A percentile compares a stretch with the other conserved stretches of the same genome.
These are phyloP conservation scores for Cenchrus fungigraminus DNA, from an alignment of 176 grass and related monocot genomes.

Conservation along the genomic window DNA sequence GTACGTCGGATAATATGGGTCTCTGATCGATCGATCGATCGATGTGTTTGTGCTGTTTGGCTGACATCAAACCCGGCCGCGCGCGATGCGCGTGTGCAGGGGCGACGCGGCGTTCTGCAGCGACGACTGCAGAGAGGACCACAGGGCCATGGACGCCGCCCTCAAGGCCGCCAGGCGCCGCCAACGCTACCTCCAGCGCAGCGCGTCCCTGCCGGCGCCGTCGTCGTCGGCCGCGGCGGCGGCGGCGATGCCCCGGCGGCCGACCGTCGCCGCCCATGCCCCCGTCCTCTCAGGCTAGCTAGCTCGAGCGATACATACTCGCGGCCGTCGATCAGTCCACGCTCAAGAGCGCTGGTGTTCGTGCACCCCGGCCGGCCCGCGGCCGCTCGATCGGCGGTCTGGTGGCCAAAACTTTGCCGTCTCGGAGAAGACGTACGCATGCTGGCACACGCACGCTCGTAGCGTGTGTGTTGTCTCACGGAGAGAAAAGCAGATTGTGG, in stretches of 20 bases:
- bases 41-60: no score
- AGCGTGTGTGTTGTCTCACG: no score
- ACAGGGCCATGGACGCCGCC: slow-evolving; percentile 73
- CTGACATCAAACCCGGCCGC: no score
- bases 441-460: no score
- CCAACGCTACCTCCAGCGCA: slow-evolving; percentile 23
- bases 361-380: no score
- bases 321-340: no score
- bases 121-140: slow-evolving; percentile 59
- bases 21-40: no score
- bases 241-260: slow-evolving; percentile 19
- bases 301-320: not conserved
- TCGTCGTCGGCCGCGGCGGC: not conserved
- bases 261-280: slow-evolving; percentile 38
- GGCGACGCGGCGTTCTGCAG: slow-evolving; percentile 75
- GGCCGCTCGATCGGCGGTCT: no score
- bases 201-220: not conserved
- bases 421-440: no score
- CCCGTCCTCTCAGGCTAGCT: slow-evolving; percentile 19
- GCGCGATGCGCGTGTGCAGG: not conserved
- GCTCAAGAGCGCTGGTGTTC: no score
- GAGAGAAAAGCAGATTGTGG: no score
- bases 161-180: slow-evolving; percentile 46
- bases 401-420: no score
- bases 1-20: not conserved